These are phyloP conservation scores for Tremellales sp. DNA, from an alignment of 1,284 basidiomycete species.

Conservation along the genomic window DNA sequence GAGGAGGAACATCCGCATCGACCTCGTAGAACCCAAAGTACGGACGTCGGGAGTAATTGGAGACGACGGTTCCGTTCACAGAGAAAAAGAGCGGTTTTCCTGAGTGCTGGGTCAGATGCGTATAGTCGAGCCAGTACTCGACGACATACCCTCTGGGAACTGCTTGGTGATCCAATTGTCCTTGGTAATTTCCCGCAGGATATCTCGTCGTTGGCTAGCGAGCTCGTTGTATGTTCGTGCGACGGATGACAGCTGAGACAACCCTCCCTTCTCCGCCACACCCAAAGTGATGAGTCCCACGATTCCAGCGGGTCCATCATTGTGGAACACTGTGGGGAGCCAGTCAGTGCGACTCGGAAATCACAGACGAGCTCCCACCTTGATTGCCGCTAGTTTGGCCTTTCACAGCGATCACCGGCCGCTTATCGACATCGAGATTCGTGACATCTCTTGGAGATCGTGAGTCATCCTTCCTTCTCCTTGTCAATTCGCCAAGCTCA, in stretches of 20 bases:
- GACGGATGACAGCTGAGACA: slow-evolving; percentile 25
- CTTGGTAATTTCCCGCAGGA: slow-evolving; percentile 23
- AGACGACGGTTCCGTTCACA: slow-evolving; percentile 16
- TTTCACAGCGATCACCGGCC: slow-evolving; percentile 26
- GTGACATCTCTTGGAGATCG: slow-evolving; percentile 25
- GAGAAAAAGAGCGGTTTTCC: slow-evolving; percentile 16
- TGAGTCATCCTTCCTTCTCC: not conserved
- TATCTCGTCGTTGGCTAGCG: slow-evolving; percentile 17
- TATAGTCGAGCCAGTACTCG: not conserved
- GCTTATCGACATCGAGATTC: slow-evolving; percentile 21
- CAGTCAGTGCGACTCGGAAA: not conserved
- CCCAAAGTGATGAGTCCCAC: slow-evolving; percentile 24
- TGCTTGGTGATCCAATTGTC: slow-evolving; percentile 20
- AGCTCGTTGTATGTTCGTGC: slow-evolving; percentile 27
- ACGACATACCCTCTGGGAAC: slow-evolving; percentile 14
- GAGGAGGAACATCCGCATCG: slow-evolving; percentile 19
- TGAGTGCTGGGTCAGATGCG: not conserved
- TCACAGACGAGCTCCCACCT: slow-evolving; percentile 7
- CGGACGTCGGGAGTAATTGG: slow-evolving; percentile 24
- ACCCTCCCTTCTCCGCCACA: slow-evolving; percentile 24
- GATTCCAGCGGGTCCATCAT: slow-evolving; percentile 22
- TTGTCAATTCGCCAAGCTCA: not conserved
- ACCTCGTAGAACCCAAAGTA: slow-evolving; percentile 31
- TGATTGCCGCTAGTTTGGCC: slow-evolving; percentile 30
- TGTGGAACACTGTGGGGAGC: slow-evolving; percentile 22